Base-by-base conservation (phyloP, 2,329 filamentous ascomycete species). In the Beauveria rudraprayagi region DNA sequence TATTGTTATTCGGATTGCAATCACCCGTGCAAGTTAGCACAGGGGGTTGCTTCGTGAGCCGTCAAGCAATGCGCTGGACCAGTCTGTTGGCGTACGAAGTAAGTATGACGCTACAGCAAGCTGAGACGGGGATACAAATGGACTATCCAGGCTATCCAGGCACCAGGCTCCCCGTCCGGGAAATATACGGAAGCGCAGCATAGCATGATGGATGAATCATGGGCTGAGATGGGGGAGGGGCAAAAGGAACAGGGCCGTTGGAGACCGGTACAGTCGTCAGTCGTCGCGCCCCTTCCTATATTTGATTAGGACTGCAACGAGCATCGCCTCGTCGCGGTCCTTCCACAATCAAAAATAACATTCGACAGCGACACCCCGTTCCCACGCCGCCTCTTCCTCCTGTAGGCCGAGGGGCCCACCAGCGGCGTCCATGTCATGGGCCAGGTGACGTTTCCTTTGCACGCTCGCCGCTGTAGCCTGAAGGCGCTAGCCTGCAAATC, bases 391-490 rank as follows among this genome's bases (percentile, higher is more conserved):
- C 9, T 22, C 14, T 19, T 55, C 34, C 34, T 37, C 34, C 34
- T 37, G 34, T 37, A 37, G 19, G 55, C 26, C 55, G 28, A 16
- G 43, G 44, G 46, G 37, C 22, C 56, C 56, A 52, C 56, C 17
- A 28, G n/a, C 56, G 34, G 16, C 22, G 46, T 58, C 43, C 41
- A 34, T 48, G 34, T 40, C 55, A n/a, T 11, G 37, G 37, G n/a
- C 46, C 56, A 59, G 56, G 56, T 59, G 56, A 59, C 56, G 34
- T 52, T 59, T 44, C 52, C n/a, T 34, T 22, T 52, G 19, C 19
- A 41, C 22, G 30, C 34, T 47, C 28, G 44, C 19, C 17, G 55
- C 54, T 57, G 46, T 22, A n/a, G 40, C 55, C 55, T 34, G 55
- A 48, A 30, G 34, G 34, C 34, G 37, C 37, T 52, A 59, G 43